Evolutionary conservation across 352 stramenopile species (phyloP), one percentile per base, ranked within the genome.

Genomic region (Pythium brachiatum): DNA sequence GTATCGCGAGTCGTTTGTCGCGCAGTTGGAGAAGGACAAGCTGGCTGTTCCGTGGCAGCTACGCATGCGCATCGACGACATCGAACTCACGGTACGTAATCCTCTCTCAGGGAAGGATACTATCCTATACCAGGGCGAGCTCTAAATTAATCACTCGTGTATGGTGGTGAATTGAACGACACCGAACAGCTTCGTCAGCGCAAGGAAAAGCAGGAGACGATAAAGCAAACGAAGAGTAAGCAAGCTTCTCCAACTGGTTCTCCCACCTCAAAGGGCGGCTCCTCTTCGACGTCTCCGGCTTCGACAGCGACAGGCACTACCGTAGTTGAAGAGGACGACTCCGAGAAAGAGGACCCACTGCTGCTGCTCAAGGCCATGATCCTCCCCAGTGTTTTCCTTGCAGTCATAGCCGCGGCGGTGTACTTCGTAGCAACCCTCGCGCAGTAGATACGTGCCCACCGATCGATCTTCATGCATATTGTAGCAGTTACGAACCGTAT

Each of bases 51-150:
- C 71, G 11, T 78, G 71, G 71, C 68, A 78, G 36, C 34, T 78
- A 25, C 63, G 68, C 46, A 72, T 78, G 78, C 86, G 82, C 51
- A 89, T 92, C 59, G 81, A 92, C 59, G 85, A 92, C 53, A 71
- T 94, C 11, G 85, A 94, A 53, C 73, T 90, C 38, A 92, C 85
- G 72, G 85, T 94, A 46, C 27, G 79, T 31, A 1, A 21, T 26
- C 6, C 44, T 18, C 56, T 18, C 1, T 47, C 23, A 11, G 29
- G 29, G 29, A 9, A 34, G 29, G n/a, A n/a, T n/a, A n/a, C n/a
- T n/a, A n/a, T n/a, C n/a, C n/a, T n/a, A n/a, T n/a, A n/a, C n/a
- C n/a, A n/a, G n/a, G n/a, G n/a, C n/a, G n/a, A n/a, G n/a, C n/a
- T n/a, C n/a, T n/a, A n/a, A n/a, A n/a, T n/a, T n/a, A n/a, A n/a